Evolutionary conservation across 2,329 filamentous ascomycete species (phyloP), one percentile per base, ranked within the genome.

Genomic region (Colletotrichum sp.): DNA sequence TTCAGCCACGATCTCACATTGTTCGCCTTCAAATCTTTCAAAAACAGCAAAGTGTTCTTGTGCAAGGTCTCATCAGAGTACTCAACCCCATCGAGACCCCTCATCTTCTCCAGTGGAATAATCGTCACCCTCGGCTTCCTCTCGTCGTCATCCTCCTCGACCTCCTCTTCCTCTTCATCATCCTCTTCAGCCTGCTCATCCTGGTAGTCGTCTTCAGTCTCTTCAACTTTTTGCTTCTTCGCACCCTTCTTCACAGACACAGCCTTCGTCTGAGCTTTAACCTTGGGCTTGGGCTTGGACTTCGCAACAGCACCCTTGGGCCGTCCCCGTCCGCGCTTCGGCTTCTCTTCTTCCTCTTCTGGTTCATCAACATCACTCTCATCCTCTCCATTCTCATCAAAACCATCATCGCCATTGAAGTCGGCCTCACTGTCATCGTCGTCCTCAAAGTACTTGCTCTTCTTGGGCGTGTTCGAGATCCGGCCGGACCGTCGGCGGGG

Each of bases 1-100:
- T 92, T 91, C 8, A 93, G 84, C 91, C 91, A 93, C 1, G 85
- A 80, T 34, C 91, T 85, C 74, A 88, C 85, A 78, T 93, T 93
- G 79, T 93, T 90, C 15, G 86, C 88, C 80, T 90, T 91, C 48
- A 93, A 85, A 68, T 93, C 91, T 55, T 83, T 84, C 52, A 93
- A 84, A 78, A 93, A 93, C 2, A 88, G 82, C 61, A 92, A 76
- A 0, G 91, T 92, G 76, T 93, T 93, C 32, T 85, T 86, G 78
- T 93, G 91, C 6, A 93, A 76, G 30, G 83, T 88, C 27, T 87
- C 82, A 48, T 91, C 89, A 39, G 86, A 85, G 74, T 93, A 93
- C 3, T 87, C 83, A 16, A 87, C 80, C 15, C 84, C 86, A 6
- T 83, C 85, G 0, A 82, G 80, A 18, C 85, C 84, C 27, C 87